Evolutionary conservation across 345 rosid genomes (phyloP).

Genomic region (Eutrema japonicum): DNA sequence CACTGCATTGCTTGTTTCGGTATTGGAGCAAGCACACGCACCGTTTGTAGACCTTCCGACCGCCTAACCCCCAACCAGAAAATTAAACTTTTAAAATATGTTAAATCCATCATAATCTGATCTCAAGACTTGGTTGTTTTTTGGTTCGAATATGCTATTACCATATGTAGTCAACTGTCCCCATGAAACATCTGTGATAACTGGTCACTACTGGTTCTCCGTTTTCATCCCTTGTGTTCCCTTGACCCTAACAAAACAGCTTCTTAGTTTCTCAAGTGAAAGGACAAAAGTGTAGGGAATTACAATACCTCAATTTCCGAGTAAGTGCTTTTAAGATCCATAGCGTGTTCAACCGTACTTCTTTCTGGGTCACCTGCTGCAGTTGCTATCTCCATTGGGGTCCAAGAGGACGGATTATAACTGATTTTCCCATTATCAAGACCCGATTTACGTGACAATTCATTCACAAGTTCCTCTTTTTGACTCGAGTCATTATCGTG

Average conservation of each 20-base stretch:
- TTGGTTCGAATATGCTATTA: slow-evolving; percentile 32
- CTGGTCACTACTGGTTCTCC: slow-evolving; percentile 92
- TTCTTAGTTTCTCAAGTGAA: not conserved
- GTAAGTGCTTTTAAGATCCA: slow-evolving; percentile 80
- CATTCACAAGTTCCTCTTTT: slow-evolving; percentile 41
- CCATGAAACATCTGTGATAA: slow-evolving; percentile 85
- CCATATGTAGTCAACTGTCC: slow-evolving; percentile 98
- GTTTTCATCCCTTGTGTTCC: slow-evolving; percentile 69
- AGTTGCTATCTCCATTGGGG: slow-evolving; percentile 75
- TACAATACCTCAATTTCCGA: slow-evolving; percentile 76
- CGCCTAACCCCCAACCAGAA: slow-evolving; percentile 54
- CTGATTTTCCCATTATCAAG: slow-evolving; percentile 39
- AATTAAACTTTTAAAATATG: slow-evolving; percentile 1
- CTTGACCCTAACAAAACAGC: slow-evolving; percentile 55
- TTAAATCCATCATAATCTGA: not conserved
- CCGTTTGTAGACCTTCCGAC: slow-evolving; percentile 87
- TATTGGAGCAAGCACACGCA: slow-evolving; percentile 87
- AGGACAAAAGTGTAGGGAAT: not conserved
- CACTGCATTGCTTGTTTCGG: slow-evolving; percentile 87
- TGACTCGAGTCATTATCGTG: slow-evolving; percentile 38
- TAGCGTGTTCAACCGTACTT: slow-evolving; percentile 63
- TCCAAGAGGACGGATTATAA: slow-evolving; percentile 79
- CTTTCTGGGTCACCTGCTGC: slow-evolving; percentile 76
- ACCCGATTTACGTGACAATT: slow-evolving; percentile 45
- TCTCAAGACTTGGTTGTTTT: not conserved